Evolutionary conservation across 2,329 filamentous ascomycete species (phyloP).

Genomic region (Fusarium sp.): DNA sequence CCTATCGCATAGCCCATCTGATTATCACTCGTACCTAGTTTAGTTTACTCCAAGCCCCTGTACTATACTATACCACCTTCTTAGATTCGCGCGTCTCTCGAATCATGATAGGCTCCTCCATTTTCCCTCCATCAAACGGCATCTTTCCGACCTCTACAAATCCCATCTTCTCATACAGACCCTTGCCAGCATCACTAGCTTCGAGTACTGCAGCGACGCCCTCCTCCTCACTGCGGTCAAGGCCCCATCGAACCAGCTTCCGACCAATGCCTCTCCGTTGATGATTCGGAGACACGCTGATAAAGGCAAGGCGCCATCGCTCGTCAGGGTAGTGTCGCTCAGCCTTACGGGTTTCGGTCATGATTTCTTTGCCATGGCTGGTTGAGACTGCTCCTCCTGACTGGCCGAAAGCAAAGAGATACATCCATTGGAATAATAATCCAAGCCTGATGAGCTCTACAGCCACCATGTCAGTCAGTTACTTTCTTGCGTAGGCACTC

Average conservation of each 20-base stretch:
- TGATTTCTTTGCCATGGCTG: not conserved
- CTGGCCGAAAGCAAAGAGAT: not conserved
- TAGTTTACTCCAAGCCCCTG: no score
- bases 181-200: not conserved
- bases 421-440: not conserved
- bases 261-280: conserved; percentile 24
- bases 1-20: no score
- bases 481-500: not conserved
- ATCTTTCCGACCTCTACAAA: conserved; percentile 4
- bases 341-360: not conserved
- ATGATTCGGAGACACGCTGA: conserved; percentile 21
- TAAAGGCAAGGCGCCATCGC: conserved; percentile 21
- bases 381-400: not conserved
- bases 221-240: conserved; percentile 29
- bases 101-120: conserved; percentile 12
- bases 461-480: not conserved
- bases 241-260: conserved; percentile 22
- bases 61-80: not conserved
- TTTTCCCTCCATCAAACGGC: conserved; percentile 2
- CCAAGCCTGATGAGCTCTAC: conserved; percentile 11
- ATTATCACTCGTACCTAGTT: no score
- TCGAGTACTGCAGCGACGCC: conserved; percentile 17
- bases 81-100: not conserved
- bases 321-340: conserved; percentile 15
- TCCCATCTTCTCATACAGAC: conserved; percentile 23